Conservation (phyloP, 225 moss, liverwort and hornwort genomes). For the Climacium dendroides region DNA sequence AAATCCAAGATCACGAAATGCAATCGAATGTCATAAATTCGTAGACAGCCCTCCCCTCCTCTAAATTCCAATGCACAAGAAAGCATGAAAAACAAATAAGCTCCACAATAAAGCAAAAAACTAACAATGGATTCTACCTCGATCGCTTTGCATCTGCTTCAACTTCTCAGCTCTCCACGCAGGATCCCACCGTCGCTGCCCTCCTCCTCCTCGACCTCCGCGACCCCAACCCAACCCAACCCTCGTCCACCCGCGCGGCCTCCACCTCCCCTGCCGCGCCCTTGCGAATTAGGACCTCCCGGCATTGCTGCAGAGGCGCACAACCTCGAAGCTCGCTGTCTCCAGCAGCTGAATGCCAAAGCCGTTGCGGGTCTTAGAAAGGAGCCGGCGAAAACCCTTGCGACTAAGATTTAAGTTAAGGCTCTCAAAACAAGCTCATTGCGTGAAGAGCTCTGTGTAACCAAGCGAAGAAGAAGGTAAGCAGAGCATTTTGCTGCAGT, state of each 20-base stretch:
- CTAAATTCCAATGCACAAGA: background rate
- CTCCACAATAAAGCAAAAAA: background rate
- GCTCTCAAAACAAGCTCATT: background rate
- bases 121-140: conserved; percentile 31
- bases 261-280: conserved; percentile 50
- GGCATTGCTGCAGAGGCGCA: conserved; percentile 22
- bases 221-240: too few species aligned
- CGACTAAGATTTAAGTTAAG: background rate
- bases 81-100: background rate
- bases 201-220: conserved; percentile 28
- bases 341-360: background rate
- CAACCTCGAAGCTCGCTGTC: background rate
- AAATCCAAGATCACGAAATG: background rate
- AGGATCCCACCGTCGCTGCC: conserved; percentile 99
- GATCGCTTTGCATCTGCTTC: conserved; percentile 71
- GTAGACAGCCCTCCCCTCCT: background rate
- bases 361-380: background rate
- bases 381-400: background rate
- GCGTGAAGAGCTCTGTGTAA: background rate
- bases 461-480: background rate
- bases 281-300: conserved; percentile 53
- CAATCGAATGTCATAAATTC: background rate
- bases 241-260: conserved; percentile 46
- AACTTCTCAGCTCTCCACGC: conserved; percentile 91
- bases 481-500: background rate